Evolutionary conservation across 2,329 filamentous ascomycete species (phyloP), one percentile per base, ranked within the genome.

Genomic region (Epichloe gansuensis): DNA sequence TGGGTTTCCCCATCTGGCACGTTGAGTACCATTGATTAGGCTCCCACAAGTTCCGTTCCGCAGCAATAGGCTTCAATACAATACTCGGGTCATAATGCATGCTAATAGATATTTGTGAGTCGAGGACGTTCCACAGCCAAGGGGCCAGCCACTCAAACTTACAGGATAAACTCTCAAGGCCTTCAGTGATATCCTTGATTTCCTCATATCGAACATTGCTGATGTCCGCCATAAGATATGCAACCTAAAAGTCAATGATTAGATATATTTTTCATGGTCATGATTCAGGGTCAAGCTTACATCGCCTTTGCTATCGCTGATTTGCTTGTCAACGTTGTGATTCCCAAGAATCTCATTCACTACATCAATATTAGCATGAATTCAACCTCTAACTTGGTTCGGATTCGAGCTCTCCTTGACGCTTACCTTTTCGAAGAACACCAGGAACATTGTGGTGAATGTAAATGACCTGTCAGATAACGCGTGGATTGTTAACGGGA

Each of bases 251-350:
- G 39, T 27, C 17, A 13, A 46, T 34, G 15, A 13, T 49, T 27
- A 52, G 5, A 51, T n/a, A 8, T 2, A 12, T 21, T 45, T 9
- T 12, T 7, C n/a, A 17, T 3, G 35, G 4, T 9, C 15, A 25
- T 52, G 31, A 49, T 7, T 13, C 13, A 34, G 8, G 13, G 21
- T 2, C 25, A 34, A 40, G 60, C 77, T 58, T 71, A 87, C 84
- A 66, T 97, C 91, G 60, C 89, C 91, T 73, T 85, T 85, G 71
- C 87, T 95, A 68, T 97, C 93, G 49, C 88, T 93, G 74, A 94
- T 97, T 72, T 98, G 93, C 77, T 97, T 97, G 73, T 96, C 91
- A 60, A 98, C 90, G 68, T 98, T 98, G 75, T 98, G 90, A 63
- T 94, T 84, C 43, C 86, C 87, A 47, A 98, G 78, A 56, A 97